Base-by-base conservation (phyloP, 768 basidiomycete species). In the Phaeotremella fagi region DNA sequence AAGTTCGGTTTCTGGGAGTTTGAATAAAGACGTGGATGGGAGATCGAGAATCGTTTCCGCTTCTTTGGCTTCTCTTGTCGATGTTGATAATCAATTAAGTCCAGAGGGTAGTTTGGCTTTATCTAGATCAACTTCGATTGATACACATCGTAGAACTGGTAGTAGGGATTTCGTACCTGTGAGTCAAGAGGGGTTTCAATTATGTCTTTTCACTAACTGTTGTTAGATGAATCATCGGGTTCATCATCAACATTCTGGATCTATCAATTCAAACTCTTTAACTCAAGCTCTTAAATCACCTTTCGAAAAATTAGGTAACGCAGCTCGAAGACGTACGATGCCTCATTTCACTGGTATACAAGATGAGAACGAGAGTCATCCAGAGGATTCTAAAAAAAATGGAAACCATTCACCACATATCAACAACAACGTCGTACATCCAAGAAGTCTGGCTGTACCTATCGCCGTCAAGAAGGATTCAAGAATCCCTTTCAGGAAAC, bases 221-320 rank as follows among this genome's bases (percentile, higher is more conserved):
- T 50, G 1, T 33, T 33, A 41, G 38, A 14, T 41, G 11, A 23
- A 26, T 25, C 66, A 68, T 42, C 56, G 60, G 1, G 14, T 53
- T 16, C 61, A 60, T 42, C 61, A 62, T n/a, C n/a, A n/a, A n/a
- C 14, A 60, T 55, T 42, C 31, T 66, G n/a, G 51, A 59, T 18
- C 18, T 41, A 14, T 7, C 11, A 14, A 56, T 55, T 14, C 50
- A 48, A 11, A 24, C 50, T 11, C 57, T 2, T 36, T 64, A 36
- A 55, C 46, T 3, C 56, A 65, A 20, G 59, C 50, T 5, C 41
- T 64, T 16, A 65, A 63, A 35, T 48, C 41, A 16, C 59, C 63
- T 3, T 60, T 65, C 26, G 61, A 65, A 37, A 60, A 60, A 28
- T 43, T 68, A 5, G 52, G 57, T 12, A 49, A 55, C 16, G 59